Base-by-base conservation (phyloP, 2,329 filamentous ascomycete species). In the Fusarium kyushuense region DNA sequence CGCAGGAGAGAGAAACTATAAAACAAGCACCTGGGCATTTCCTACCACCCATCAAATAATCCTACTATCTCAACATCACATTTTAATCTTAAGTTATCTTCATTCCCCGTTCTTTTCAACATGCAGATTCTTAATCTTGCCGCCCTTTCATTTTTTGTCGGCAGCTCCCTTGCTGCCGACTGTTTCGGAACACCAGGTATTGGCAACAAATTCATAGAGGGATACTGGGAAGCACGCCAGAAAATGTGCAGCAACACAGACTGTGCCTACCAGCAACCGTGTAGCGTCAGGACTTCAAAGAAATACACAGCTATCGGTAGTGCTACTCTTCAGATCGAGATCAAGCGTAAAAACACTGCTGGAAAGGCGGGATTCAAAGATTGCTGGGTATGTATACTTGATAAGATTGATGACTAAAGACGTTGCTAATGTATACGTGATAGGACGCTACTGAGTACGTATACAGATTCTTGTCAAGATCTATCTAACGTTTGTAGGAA, bases 401-500 rank as follows among this genome's bases (percentile, higher is more conserved):
- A n/a, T 27, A 43, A 27, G 17, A 40, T 7, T 7, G 19, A 14
- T 23, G 3, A n/a, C 3, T n/a, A 19, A 30, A n/a, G 4, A 7
- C 3, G 4, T 5, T 13, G 19, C 32, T 55, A 7, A 55, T n/a
- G 2, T 6, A 4, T 1, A 1, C 7, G 13, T 0, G 11, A 14
- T 1, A 55, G 33, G 51, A 29, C 33, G 56, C 40, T 13, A 58
- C 56, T 3, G 51, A 58, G 56, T 58, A 46, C 7, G 55, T 46
- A 5, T 1, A 2, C 0, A 9, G 1, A 6, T 6, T 1, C 0
- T 12, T 19, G 11, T 5, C 0, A 2, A 7, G 2, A 7, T 0
- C 16, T 30, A 6, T 55, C 49, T 58, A 38, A 58, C 25, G 1
- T 1, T 4, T 2, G 21, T 38, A 58, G 55, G 49, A 43, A 58